These are phyloP conservation scores for Hirschioporus abietinus DNA, from an alignment of 768 basidiomycete genomes.

Conservation along the genomic window DNA sequence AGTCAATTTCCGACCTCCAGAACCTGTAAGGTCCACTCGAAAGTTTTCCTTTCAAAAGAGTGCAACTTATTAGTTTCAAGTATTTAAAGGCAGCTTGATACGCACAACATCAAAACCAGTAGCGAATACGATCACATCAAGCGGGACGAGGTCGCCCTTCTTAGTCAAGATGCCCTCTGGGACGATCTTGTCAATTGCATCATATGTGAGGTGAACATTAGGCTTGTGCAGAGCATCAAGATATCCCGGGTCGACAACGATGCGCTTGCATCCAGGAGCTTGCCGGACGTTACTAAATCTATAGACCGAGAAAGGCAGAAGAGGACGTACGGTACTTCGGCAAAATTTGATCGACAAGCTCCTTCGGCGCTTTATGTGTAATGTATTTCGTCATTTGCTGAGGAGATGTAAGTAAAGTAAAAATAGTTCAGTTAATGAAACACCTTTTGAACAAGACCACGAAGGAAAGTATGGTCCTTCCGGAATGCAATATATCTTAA, in stretches of 20 bases:
- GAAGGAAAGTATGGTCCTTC: neutral
- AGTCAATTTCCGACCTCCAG: constrained; percentile 32
- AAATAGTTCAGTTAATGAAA: too few relatives aligned
- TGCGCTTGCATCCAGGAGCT: constrained; percentile 61
- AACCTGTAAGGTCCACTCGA: constrained; percentile 31
- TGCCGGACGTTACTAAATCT: neutral
- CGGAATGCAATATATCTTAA: neutral
- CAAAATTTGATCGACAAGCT: constrained; percentile 40
- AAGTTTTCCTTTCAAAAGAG: constrained; percentile 11
- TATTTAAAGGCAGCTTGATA: constrained; percentile 28
- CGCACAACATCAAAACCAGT: constrained; percentile 50
- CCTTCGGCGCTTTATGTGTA: constrained; percentile 40
- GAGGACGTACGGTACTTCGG: constrained; percentile 44
- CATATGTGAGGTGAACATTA: constrained; percentile 49
- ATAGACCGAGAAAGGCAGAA: neutral
- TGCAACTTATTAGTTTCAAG: constrained; percentile 4
- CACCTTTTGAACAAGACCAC: constrained; percentile 4
- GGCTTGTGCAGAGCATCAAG: constrained; percentile 45
- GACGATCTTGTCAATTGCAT: constrained; percentile 41
- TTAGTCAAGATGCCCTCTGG: constrained; percentile 46
- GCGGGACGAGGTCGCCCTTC: constrained; percentile 40
- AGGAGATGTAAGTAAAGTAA: neutral
- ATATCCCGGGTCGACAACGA: constrained; percentile 57
- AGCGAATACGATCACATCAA: constrained; percentile 54
- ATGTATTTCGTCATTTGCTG: constrained; percentile 38